A percentile compares a stretch with the other conserved stretches of the same genome.
Conservation (phyloP, 768 basidiomycete genomes). For the Russula griseocarnosa region DNA sequence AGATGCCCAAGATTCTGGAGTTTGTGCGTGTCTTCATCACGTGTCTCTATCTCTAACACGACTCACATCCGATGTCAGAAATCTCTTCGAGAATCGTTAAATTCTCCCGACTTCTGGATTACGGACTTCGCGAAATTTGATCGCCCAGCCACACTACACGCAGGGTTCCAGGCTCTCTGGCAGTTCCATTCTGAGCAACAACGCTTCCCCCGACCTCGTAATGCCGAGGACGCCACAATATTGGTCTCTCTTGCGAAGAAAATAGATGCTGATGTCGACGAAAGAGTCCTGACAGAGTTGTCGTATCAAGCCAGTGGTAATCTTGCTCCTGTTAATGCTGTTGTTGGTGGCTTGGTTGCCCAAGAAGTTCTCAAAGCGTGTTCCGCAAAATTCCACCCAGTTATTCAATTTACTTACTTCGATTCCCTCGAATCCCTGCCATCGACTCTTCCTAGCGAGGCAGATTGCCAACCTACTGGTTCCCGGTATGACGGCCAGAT, state of each 20-base stretch:
- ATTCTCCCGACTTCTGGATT: conserved; percentile 81
- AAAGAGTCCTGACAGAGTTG: conserved; percentile 78
- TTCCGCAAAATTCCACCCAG: conserved; percentile 97
- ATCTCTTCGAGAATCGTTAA: conserved; percentile 82
- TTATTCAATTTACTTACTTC: conserved; percentile 93
- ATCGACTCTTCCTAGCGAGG: conserved; percentile 64
- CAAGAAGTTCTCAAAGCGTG: conserved; percentile 97
- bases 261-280: conserved; percentile 68
- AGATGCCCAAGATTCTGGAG: conserved; percentile 95
- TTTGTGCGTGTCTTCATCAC: conserved; percentile 59
- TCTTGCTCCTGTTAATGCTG: conserved; percentile 83
- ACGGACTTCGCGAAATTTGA: conserved; percentile 98
- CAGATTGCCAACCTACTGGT: conserved; percentile 74
- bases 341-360: conserved; percentile 95
- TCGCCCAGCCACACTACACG: conserved; percentile 84
- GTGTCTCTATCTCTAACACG: neutral
- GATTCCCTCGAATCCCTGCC: conserved; percentile 97
- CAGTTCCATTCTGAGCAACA: conserved; percentile 62
- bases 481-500: conserved; percentile 93
- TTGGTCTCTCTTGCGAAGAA: conserved; percentile 78
- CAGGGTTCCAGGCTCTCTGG: conserved; percentile 91
- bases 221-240: conserved; percentile 68
- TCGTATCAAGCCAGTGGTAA: conserved; percentile 91
- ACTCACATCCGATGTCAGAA: conserved; percentile 52
- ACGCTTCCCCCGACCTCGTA: conserved; percentile 77